These are phyloP conservation scores for Trichoderma pleuroti DNA, from an alignment of 2,329 filamentous ascomycete species.

Conservation along the genomic window DNA sequence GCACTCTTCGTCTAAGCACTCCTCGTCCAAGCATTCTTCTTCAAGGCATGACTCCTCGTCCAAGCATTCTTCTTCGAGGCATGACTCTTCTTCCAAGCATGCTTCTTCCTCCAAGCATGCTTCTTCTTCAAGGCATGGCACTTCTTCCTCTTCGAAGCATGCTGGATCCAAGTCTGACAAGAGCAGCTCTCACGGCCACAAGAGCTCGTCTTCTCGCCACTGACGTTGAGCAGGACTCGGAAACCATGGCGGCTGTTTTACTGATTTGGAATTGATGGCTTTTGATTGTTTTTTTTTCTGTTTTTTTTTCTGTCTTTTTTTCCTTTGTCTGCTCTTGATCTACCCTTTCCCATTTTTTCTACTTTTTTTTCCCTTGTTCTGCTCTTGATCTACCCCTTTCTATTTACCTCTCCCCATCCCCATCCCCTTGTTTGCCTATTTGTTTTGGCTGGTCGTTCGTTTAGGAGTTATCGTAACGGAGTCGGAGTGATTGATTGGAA, in stretches of 20 bases:
- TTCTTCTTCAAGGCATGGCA: neutral
- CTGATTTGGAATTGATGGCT: neutral
- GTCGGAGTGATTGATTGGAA: neutral
- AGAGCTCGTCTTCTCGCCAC: neutral
- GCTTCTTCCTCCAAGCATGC: no score
- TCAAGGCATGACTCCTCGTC: neutral
- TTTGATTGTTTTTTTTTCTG: neutral
- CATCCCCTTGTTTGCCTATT: neutral
- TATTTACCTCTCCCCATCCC: neutral
- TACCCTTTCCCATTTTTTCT: neutral
- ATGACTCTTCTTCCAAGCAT: no score
- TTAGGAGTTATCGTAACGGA: neutral
- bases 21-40: neutral
- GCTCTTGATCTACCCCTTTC: neutral
- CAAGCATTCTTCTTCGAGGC: neutral
- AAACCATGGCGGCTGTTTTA: neutral
- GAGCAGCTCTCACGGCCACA: neutral
- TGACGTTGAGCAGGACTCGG: neutral
- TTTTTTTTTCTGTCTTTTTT: neutral
- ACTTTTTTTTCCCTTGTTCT: neutral
- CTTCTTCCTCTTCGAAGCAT: neutral
- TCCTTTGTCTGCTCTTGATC: neutral
- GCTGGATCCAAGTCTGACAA: neutral
- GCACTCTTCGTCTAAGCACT: neutral
- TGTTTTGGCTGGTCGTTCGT: neutral